A percentile compares a stretch with the other conserved stretches of the same genome.
Conservation (phyloP, 2,329 filamentous ascomycete species). For the Amylocarpus encephaloides region DNA sequence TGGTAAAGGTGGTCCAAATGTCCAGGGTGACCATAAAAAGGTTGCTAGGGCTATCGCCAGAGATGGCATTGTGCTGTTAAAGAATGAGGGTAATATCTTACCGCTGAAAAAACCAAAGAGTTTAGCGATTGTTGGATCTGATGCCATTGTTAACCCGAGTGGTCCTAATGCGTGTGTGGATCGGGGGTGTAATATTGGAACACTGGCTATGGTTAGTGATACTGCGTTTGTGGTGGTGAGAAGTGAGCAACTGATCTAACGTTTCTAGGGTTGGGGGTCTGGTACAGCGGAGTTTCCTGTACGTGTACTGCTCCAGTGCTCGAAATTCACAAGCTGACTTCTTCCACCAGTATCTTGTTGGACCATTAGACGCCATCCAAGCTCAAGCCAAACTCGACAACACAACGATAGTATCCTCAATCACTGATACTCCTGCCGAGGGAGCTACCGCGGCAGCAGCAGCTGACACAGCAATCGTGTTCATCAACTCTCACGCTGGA, state of each 20-base stretch:
- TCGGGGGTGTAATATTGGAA: conserved; percentile 53
- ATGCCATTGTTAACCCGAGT: conserved; percentile 52
- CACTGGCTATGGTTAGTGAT: conserved; percentile 58
- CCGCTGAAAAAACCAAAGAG: conserved; percentile 49
- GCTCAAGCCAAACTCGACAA: conserved; percentile 48
- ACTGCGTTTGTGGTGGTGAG: not conserved
- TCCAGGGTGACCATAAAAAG: conserved; percentile 53
- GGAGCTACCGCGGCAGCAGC: conserved; percentile 22
- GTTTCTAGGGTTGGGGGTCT: conserved; percentile 38
- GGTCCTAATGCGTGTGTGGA: conserved; percentile 60
- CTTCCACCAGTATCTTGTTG: conserved; percentile 56
- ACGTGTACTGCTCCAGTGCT: too few species aligned
- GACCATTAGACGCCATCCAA: conserved; percentile 60
- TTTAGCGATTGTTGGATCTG: conserved; percentile 57
- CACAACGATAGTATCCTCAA: conserved; percentile 46
- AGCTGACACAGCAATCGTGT: conserved; percentile 61
- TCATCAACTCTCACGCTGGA: conserved; percentile 62
- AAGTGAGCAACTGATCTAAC: not conserved
- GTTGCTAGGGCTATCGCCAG: conserved; percentile 51
- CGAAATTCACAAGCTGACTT: too few species aligned
- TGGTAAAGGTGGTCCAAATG: conserved; percentile 35
- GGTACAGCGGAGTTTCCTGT: conserved; percentile 54
- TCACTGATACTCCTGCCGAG: conserved; percentile 40
- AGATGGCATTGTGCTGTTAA: conserved; percentile 59
- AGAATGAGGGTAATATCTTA: conserved; percentile 52